Percentiles rank a stretch among this genome's conserved stretches.
Conservation (phyloP, 352 stramenopile species). For the Pythium dissimile region DNA sequence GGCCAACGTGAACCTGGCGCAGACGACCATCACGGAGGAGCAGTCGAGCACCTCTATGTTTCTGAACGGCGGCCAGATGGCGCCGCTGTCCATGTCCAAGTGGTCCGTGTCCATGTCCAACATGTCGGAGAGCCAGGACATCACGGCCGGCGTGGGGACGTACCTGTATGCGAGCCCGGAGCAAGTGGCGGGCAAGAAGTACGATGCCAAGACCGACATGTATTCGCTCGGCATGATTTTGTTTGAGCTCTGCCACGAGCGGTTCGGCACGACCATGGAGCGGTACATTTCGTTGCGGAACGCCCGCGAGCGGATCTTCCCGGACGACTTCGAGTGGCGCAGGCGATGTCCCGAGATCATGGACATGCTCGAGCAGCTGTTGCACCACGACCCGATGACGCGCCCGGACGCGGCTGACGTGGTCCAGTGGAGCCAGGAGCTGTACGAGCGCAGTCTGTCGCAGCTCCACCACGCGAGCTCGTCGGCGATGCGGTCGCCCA, state of each 20-base stretch:
- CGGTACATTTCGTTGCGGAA: conserved; percentile 78
- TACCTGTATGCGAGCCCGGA: conserved; percentile 90
- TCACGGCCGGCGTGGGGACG: conserved; percentile 86
- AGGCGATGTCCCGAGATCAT: conserved; percentile 64
- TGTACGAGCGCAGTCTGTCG: conserved; percentile 61
- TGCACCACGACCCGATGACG: conserved; percentile 46
- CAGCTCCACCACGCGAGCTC: conserved; percentile 33
- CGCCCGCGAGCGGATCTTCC: conserved; percentile 69
- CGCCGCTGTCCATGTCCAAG: conserved; percentile 39
- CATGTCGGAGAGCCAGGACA: conserved; percentile 74
- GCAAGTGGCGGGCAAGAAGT: conserved; percentile 88
- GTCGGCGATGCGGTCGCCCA: conserved; percentile 20
- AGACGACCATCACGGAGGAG: conserved; percentile 7
- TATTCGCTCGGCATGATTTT: conserved; percentile 91
- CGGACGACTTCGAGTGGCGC: conserved; percentile 41
- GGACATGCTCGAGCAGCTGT: conserved; percentile 58
- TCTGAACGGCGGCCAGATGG: conserved; percentile 8
- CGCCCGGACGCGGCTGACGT: conserved; percentile 64
- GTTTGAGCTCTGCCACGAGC: conserved; percentile 87
- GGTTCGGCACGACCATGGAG: conserved; percentile 90
- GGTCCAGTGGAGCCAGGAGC: conserved; percentile 72
- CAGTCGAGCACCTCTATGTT: conserved; percentile 6
- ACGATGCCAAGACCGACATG: conserved; percentile 90
- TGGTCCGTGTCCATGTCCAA: conserved; percentile 60
- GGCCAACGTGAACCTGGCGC: conserved; percentile 65